These are phyloP conservation scores for Aspergillus sp. DNA, from an alignment of 2,329 filamentous ascomycete species.

Conservation along the genomic window DNA sequence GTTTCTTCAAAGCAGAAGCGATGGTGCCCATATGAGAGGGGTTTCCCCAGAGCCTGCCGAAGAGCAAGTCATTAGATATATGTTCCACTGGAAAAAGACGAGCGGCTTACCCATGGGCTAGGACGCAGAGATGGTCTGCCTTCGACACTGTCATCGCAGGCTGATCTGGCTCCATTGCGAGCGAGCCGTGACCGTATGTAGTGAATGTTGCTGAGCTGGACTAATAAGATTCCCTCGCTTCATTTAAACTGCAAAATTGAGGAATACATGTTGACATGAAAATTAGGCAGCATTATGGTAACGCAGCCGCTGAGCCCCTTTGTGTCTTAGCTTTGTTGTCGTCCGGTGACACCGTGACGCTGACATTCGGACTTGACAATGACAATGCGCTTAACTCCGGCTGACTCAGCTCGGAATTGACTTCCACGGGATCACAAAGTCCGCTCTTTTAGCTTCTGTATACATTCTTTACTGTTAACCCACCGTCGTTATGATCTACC, in stretches of 20 bases:
- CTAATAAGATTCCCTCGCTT: neutral
- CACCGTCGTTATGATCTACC: too few species aligned
- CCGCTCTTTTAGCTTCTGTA: too few species aligned
- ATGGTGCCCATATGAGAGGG: slow-evolving; percentile 59
- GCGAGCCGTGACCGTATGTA: neutral
- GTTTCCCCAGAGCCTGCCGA: slow-evolving; percentile 59
- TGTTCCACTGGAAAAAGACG: neutral
- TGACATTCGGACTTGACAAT: neutral
- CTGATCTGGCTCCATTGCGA: slow-evolving; percentile 10
- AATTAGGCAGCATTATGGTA: slow-evolving; percentile 1
- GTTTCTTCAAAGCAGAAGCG: slow-evolving; percentile 51
- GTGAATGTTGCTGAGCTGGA: neutral
- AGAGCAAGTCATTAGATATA: neutral
- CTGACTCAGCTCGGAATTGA: neutral
- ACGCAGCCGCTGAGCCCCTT: neutral
- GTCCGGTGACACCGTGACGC: neutral
- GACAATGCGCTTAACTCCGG: neutral
- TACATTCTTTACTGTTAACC: too few species aligned
- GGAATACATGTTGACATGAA: neutral
- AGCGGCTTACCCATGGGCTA: slow-evolving; percentile 59
- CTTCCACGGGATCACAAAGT: too few species aligned
- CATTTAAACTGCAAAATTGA: neutral
- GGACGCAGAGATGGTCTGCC: slow-evolving; percentile 59
- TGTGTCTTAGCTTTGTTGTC: neutral
- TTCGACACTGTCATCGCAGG: slow-evolving; percentile 12